Evolutionary conservation across 23 red algal genomes (phyloP).

Genomic region (Gracilaria domingensis): DNA sequence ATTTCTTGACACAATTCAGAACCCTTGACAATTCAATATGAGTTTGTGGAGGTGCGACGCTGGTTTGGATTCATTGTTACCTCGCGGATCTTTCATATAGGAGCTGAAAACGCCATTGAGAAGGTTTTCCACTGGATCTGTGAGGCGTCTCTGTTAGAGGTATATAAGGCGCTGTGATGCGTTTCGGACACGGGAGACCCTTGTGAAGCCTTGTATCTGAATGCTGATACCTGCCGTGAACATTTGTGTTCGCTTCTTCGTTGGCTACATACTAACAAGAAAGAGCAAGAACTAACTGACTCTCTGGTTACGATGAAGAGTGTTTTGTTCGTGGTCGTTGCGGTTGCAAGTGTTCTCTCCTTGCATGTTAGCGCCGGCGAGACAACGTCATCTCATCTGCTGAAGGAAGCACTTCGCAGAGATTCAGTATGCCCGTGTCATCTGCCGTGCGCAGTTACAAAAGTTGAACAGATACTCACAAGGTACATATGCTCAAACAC

Average conservation of each 20-base stretch:
- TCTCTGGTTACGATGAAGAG: background rate
- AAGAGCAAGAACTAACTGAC: too few species aligned
- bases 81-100: too few species aligned
- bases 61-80: too few species aligned
- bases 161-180: too few species aligned
- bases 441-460: slow-evolving; percentile 29
- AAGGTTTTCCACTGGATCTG: too few species aligned
- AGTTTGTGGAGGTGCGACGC: background rate
- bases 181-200: too few species aligned
- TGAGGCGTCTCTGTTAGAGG: too few species aligned
- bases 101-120: too few species aligned
- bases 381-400: background rate
- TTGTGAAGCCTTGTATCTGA: too few species aligned
- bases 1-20: background rate
- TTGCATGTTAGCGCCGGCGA: background rate
- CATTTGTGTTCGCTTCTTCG: too few species aligned
- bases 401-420: slow-evolving; percentile 11
- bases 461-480: slow-evolving; percentile 19
- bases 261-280: too few species aligned
- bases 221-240: too few species aligned
- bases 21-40: background rate
- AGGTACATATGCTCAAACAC: slow-evolving; percentile 30
- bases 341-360: background rate
- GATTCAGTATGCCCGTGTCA: slow-evolving; percentile 26
- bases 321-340: background rate